A percentile compares a stretch with the other conserved stretches of the same genome.
Conservation (phyloP, 768 basidiomycete genomes). For the Suillus placidus region DNA sequence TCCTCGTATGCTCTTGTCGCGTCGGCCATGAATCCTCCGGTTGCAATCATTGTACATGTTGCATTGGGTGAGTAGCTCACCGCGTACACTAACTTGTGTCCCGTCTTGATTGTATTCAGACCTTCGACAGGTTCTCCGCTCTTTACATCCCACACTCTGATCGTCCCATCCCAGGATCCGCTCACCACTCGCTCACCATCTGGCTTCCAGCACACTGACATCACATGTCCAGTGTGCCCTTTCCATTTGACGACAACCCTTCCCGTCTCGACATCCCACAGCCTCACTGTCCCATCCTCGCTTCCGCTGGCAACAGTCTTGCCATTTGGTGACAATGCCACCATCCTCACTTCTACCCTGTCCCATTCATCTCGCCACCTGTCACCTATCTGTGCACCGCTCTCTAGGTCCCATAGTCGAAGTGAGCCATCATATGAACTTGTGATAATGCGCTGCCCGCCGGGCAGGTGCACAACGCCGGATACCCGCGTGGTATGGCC, state of each 20-base stretch:
- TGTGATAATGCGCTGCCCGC: constrained; percentile 6
- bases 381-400: no score
- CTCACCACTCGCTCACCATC: constrained; percentile 18
- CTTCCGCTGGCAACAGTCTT: no score
- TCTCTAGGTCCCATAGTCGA: constrained; percentile 9
- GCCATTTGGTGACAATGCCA: no score
- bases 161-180: constrained; percentile 14
- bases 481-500: fast-evolving
- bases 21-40: no score
- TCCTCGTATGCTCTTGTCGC: no score
- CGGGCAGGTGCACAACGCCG: background rate
- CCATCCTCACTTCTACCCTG: no score
- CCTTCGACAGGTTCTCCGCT: background rate
- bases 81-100: background rate
- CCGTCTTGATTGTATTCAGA: background rate
- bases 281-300: no score
- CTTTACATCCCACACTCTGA: background rate
- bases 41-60: background rate
- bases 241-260: no score
- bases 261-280: no score
- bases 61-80: constrained; percentile 1
- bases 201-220: background rate
- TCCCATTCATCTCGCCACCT: no score
- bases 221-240: no score
- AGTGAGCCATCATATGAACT: constrained; percentile 13